A percentile compares a stretch with the other conserved stretches of the same genome.
Evolutionary conservation across 1,284 basidiomycete species (phyloP).

Genomic region (Melampsora larici-populina): DNA sequence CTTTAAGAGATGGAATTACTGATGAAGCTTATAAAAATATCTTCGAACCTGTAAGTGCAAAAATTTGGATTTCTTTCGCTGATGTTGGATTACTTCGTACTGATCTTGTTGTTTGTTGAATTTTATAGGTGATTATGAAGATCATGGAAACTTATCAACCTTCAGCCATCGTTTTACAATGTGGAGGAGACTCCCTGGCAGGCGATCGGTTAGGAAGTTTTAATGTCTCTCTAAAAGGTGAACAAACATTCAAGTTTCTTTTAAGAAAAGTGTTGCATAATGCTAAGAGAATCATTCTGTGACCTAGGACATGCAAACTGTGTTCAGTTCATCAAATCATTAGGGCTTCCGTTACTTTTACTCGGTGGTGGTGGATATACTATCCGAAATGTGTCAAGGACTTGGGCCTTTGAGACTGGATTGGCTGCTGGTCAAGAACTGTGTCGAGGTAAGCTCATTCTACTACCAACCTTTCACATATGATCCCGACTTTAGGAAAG

Average conservation of each 20-base stretch:
- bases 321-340: conserved; percentile 93
- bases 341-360: conserved; percentile 85
- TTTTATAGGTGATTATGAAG: conserved; percentile 74
- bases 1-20: conserved; percentile 88
- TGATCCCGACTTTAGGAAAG: not conserved
- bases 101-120: not conserved
- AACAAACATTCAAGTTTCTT: conserved; percentile 38
- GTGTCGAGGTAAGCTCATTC: conserved; percentile 63
- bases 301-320: conserved; percentile 82
- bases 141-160: conserved; percentile 97
- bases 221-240: conserved; percentile 93
- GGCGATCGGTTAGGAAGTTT: conserved; percentile 95
- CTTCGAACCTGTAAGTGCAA: conserved; percentile 77
- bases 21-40: conserved; percentile 94
- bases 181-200: conserved; percentile 95
- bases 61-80: not conserved
- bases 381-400: conserved; percentile 92
- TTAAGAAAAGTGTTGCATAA: not conserved
- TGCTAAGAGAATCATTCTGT: not conserved
- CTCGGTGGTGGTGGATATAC: conserved; percentile 98
- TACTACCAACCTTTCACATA: not conserved
- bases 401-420: conserved; percentile 98
- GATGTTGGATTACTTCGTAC: too few relatives aligned
- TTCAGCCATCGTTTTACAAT: conserved; percentile 93
- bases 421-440: conserved; percentile 92